A percentile compares a stretch with the other conserved stretches of the same genome.
phyloP scores from a whole-genome alignment of 495 filamentous ascomycete species.

The Daldinia bambusicola region DNA sequence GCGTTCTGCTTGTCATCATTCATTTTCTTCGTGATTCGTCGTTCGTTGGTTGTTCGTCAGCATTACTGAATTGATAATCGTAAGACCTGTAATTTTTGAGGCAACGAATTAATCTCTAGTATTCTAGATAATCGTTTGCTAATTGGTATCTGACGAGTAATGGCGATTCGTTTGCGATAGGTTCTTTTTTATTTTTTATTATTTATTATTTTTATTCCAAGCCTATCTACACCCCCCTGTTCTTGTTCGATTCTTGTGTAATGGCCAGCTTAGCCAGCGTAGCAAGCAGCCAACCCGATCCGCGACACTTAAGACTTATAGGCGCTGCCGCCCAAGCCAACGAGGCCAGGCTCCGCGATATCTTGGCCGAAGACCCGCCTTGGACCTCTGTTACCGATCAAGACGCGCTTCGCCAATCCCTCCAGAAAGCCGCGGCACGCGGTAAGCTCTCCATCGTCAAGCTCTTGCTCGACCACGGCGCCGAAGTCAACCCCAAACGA shows the following conservation, averaged over 20 bases:
- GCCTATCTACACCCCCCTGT: background rate
- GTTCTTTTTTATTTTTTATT: too few relatives aligned
- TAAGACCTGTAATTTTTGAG: constrained; percentile 8
- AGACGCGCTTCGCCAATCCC: constrained; percentile 50
- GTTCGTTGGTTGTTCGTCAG: background rate
- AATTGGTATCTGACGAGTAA: constrained; percentile 17
- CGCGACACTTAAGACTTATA: constrained; percentile 49
- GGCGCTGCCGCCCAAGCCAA: constrained; percentile 50
- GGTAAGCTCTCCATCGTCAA: constrained; percentile 63
- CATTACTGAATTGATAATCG: background rate
- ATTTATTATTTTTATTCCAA: constrained; percentile 12
- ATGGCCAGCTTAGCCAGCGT: constrained; percentile 49
- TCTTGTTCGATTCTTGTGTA: constrained; percentile 16
- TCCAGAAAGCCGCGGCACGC: constrained; percentile 69
- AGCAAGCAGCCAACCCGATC: constrained; percentile 50
- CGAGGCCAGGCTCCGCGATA: constrained; percentile 48
- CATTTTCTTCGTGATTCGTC: background rate
- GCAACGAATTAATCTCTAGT: background rate
- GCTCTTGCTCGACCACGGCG: constrained; percentile 63
- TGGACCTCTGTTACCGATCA: constrained; percentile 46
- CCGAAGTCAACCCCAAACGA: constrained; percentile 60
- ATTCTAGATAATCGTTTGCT: constrained; percentile 18
- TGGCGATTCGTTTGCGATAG: constrained; percentile 19
- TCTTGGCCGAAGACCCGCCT: constrained; percentile 45
- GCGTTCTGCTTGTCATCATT: background rate